phyloP scores from a whole-genome alignment of 1,139 yeast species.

The Scheffersomyces cryptocercus region DNA sequence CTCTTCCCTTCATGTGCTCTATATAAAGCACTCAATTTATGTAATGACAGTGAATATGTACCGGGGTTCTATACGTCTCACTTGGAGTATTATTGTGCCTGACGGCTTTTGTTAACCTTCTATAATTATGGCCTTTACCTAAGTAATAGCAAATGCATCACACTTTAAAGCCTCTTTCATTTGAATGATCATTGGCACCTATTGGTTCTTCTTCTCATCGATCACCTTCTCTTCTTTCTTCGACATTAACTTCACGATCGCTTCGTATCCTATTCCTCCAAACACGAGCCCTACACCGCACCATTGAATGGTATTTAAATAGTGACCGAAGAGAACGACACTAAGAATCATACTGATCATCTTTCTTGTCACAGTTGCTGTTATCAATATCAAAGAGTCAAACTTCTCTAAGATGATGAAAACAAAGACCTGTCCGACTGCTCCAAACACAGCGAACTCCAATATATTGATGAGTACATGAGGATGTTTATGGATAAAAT shows the following conservation, averaged over 20 bases:
- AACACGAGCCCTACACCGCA: slow-evolving; percentile 77
- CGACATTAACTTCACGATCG: slow-evolving; percentile 27
- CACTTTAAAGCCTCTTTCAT: too few species aligned
- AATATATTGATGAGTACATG: slow-evolving; percentile 58
- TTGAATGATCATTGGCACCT: background rate
- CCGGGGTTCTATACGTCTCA: too few species aligned
- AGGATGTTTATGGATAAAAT: slow-evolving; percentile 52
- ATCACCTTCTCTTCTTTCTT: slow-evolving; percentile 2
- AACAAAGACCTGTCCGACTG: slow-evolving; percentile 90
- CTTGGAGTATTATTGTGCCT: too few species aligned
- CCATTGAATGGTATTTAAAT: slow-evolving; percentile 67
- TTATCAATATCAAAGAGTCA: slow-evolving; percentile 81
- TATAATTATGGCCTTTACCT: too few species aligned
- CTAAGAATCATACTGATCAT: slow-evolving; percentile 93
- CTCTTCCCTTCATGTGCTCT: too few species aligned
- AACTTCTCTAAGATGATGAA: slow-evolving; percentile 80
- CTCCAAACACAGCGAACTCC: slow-evolving; percentile 76
- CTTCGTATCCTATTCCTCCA: slow-evolving; percentile 76
- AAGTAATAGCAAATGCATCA: too few species aligned
- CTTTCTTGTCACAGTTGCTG: slow-evolving; percentile 93
- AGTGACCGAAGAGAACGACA: slow-evolving; percentile 82
- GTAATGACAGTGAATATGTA: too few species aligned
- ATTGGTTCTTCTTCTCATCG: slow-evolving; percentile 2
- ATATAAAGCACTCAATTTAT: too few species aligned
- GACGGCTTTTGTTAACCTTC: too few species aligned